Conservation (phyloP, 768 basidiomycete species). For the Auriscalpium orientale region DNA sequence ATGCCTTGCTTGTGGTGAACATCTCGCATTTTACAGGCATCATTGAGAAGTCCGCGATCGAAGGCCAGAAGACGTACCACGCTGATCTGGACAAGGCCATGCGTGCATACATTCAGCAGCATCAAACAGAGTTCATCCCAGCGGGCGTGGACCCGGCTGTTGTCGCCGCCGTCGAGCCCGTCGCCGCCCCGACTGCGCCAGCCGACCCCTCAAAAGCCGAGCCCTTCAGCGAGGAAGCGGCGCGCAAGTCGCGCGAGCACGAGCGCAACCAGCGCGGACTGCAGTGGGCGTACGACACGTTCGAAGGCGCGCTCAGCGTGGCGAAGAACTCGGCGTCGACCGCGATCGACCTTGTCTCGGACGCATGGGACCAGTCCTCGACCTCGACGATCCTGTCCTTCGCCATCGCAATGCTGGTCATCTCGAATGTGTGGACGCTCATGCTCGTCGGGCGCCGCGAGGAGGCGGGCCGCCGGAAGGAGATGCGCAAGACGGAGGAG, state of each 20-base stretch:
- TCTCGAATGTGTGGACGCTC: slow-evolving; percentile 74
- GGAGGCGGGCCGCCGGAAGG: slow-evolving; percentile 37
- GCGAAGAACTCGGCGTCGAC: slow-evolving; percentile 61
- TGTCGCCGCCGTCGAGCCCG: slow-evolving; percentile 37
- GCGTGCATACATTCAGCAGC: slow-evolving; percentile 82
- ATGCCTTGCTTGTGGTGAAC: not conserved
- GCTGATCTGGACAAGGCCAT: slow-evolving; percentile 76
- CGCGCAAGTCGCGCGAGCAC: slow-evolving; percentile 50
- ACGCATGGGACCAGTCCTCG: slow-evolving; percentile 74
- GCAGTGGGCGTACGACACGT: slow-evolving; percentile 87
- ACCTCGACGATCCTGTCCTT: slow-evolving; percentile 65
- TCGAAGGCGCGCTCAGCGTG: slow-evolving; percentile 69
- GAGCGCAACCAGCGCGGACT: slow-evolving; percentile 65
- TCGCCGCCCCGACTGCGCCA: slow-evolving; percentile 16
- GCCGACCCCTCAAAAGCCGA: slow-evolving; percentile 8
- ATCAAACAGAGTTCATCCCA: slow-evolving; percentile 84
- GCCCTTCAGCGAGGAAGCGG: slow-evolving; percentile 28
- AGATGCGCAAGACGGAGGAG: slow-evolving; percentile 50
- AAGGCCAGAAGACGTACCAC: slow-evolving; percentile 88
- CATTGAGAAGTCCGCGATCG: slow-evolving; percentile 85
- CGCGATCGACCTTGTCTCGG: slow-evolving; percentile 68
- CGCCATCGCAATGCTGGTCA: slow-evolving; percentile 61
- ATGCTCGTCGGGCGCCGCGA: slow-evolving; percentile 40
- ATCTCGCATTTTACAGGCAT: slow-evolving; percentile 49
- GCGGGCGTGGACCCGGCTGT: slow-evolving; percentile 64